Percentiles rank a stretch among this genome's conserved stretches.
Conservation (phyloP, 805 yeast species). For the Pichia kluyveri region DNA sequence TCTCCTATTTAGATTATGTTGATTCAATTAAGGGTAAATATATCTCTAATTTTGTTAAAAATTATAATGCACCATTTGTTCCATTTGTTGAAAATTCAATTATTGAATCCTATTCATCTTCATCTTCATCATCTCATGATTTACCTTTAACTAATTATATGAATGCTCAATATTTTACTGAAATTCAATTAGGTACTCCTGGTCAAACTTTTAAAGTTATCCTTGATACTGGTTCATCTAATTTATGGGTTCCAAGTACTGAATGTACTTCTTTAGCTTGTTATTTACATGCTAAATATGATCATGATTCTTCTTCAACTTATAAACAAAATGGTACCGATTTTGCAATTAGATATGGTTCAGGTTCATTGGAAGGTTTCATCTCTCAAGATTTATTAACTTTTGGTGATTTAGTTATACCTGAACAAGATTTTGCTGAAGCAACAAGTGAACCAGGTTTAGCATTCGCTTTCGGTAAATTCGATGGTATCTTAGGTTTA, state of each 20-base stretch:
- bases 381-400: constrained; percentile 78
- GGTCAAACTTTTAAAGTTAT: constrained; percentile 89
- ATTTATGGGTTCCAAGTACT: constrained; percentile 90
- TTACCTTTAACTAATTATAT: constrained; percentile 86
- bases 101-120: constrained; percentile 21
- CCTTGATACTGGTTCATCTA: constrained; percentile 93
- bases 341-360: constrained; percentile 83
- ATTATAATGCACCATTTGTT: constrained; percentile 8
- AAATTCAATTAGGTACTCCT: constrained; percentile 86
- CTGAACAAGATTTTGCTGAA: constrained; percentile 92
- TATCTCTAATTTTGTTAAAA: constrained; percentile 18
- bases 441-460: constrained; percentile 96
- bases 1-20: constrained; percentile 38
- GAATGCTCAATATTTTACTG: constrained; percentile 95
- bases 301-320: constrained; percentile 71
- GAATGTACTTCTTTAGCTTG: constrained; percentile 94
- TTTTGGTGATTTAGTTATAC: constrained; percentile 77
- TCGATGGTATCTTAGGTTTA: constrained; percentile 94
- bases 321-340: constrained; percentile 82
- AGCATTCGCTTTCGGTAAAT: constrained; percentile 97
- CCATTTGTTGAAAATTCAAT: constrained; percentile 30
- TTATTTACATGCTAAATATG: constrained; percentile 86
- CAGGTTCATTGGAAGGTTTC: constrained; percentile 88
- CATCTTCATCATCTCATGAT: constrained; percentile 44
- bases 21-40: constrained; percentile 41